Evolutionary conservation across 257 asterid species (phyloP).

Genomic region (Petunia secreta): DNA sequence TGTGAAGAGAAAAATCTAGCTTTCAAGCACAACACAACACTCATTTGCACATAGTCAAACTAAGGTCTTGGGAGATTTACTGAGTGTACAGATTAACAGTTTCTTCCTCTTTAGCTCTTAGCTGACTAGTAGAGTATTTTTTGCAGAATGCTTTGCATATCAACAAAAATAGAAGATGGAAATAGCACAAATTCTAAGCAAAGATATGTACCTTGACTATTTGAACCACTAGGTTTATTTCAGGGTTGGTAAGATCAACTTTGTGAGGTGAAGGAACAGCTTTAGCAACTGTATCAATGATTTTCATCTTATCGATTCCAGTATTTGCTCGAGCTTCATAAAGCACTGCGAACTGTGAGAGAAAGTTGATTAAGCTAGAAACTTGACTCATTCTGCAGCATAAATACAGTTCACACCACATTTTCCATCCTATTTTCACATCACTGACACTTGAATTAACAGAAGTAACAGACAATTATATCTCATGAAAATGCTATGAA

Average conservation of each 20-base stretch:
- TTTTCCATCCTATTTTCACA: slow-evolving; percentile 13
- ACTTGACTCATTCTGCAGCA: slow-evolving; percentile 12
- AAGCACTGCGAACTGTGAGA: slow-evolving; percentile 74
- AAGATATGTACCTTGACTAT: slow-evolving; percentile 68
- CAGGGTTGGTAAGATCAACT: slow-evolving; percentile 90
- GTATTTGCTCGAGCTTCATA: slow-evolving; percentile 97
- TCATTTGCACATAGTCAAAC: background rate
- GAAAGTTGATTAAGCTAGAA: slow-evolving; percentile 20
- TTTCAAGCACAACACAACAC: background rate
- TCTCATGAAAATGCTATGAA: background rate
- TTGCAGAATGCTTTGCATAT: background rate
- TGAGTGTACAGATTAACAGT: background rate
- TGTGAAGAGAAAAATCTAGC: background rate
- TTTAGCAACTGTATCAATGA: slow-evolving; percentile 84
- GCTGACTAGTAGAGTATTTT: background rate
- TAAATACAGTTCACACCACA: background rate
- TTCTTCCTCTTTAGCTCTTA: background rate
- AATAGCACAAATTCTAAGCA: background rate
- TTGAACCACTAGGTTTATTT: slow-evolving; percentile 76
- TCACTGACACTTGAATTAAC: background rate
- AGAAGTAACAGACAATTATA: background rate
- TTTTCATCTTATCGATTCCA: slow-evolving; percentile 75
- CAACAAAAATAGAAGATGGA: background rate
- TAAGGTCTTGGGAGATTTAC: background rate
- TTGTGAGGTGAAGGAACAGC: slow-evolving; percentile 73